These are phyloP conservation scores for Monascus ruber DNA, from an alignment of 2,329 filamentous ascomycete genomes.

Conservation along the genomic window DNA sequence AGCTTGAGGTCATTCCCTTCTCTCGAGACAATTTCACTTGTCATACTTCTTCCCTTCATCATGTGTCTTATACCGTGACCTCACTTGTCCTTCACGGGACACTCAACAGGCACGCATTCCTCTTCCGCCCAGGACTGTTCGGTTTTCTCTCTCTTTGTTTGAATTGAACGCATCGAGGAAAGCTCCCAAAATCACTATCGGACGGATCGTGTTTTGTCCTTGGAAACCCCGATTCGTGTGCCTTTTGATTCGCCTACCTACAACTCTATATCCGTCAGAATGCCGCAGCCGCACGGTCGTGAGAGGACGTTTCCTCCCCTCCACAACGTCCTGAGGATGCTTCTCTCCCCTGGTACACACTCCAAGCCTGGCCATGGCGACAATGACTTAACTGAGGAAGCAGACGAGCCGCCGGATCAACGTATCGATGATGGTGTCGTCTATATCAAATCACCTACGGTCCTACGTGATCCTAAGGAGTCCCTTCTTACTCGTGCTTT, in stretches of 20 bases:
- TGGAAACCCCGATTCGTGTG: too few relatives aligned
- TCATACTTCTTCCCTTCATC: not conserved
- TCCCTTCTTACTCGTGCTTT: constrained; percentile 84
- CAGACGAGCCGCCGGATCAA: constrained; percentile 76
- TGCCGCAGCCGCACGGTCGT: constrained; percentile 22
- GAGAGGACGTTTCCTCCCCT: constrained; percentile 25
- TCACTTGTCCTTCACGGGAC: too few relatives aligned
- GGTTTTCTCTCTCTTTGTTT: not conserved
- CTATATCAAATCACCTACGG: constrained; percentile 39
- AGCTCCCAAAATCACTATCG: too few relatives aligned
- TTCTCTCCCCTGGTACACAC: constrained; percentile 31
- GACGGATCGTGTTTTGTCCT: too few relatives aligned
- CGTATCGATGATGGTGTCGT: constrained; percentile 16
- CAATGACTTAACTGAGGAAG: constrained; percentile 60
- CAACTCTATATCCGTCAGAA: constrained; percentile 7
- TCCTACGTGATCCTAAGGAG: constrained; percentile 49
- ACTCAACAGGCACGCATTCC: not conserved
- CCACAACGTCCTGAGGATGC: constrained; percentile 34
- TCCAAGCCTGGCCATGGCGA: constrained; percentile 32
- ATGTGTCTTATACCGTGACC: constrained; percentile 3
- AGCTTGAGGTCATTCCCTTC: not conserved
- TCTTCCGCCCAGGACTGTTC: constrained; percentile 6
- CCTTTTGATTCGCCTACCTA: too few relatives aligned
- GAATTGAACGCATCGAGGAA: too few relatives aligned
- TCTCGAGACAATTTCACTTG: too few relatives aligned